Conservation (phyloP, 1,284 basidiomycete genomes). For the Cutaneotrichosporon sp. region DNA sequence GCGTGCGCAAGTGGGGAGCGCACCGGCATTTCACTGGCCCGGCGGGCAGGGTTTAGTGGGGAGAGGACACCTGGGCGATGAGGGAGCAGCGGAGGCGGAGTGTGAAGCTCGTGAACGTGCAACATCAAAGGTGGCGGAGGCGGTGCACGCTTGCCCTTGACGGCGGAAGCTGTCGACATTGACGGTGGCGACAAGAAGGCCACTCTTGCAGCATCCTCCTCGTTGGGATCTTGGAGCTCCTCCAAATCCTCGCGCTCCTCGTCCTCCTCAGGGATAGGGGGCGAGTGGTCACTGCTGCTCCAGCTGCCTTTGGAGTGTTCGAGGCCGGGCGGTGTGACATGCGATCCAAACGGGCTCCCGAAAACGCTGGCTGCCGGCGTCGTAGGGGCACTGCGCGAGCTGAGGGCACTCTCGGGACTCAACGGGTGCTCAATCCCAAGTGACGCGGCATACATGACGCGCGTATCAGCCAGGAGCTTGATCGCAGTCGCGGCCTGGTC, state of each 20-base stretch:
- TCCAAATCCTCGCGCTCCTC: constrained; percentile 6
- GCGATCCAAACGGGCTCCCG: too few species aligned
- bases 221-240: not conserved
- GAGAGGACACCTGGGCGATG: not conserved
- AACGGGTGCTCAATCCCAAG: constrained; percentile 8
- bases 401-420: constrained; percentile 5
- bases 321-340: not conserved
- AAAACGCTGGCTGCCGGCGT: not conserved
- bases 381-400: not conserved
- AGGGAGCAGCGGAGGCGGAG: not conserved
- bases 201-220: too few species aligned
- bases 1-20: not conserved
- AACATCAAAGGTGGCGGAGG: constrained; percentile 13
- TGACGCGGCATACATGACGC: constrained; percentile 37
- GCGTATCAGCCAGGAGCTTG: constrained; percentile 39
- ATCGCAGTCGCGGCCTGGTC: constrained; percentile 38
- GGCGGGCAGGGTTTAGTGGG: constrained; percentile 12
- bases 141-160: constrained; percentile 7
- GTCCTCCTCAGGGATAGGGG: constrained; percentile 15
- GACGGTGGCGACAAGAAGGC: not conserved
- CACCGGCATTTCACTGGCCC: not conserved
- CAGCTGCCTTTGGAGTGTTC: not conserved
- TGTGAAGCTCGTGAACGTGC: not conserved
- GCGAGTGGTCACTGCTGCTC: not conserved
- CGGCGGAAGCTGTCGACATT: not conserved